phyloP scores from a whole-genome alignment of 768 basidiomycete species.

The Rhizopogon salebrosus region DNA sequence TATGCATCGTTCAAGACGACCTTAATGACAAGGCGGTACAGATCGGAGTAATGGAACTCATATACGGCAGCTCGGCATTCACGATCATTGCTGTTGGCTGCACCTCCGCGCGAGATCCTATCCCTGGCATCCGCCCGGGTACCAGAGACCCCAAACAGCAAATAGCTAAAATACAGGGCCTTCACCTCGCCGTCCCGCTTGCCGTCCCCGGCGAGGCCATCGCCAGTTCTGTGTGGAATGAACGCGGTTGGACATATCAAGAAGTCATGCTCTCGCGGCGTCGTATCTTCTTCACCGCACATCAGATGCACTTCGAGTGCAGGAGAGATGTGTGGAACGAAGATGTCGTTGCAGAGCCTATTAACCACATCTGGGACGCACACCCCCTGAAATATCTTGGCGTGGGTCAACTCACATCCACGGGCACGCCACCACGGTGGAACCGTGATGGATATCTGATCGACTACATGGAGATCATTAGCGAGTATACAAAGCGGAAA shows the following conservation, averaged over 20 bases:
- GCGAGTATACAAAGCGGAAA: no score
- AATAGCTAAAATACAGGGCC: not conserved
- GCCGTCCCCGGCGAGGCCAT: no score
- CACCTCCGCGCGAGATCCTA: not conserved
- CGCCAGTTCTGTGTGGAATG: slow-evolving; percentile 4
- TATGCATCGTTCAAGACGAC: slow-evolving; percentile 7
- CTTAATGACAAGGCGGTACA: not conserved
- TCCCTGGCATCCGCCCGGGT: no score
- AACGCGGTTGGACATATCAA: slow-evolving; percentile 15
- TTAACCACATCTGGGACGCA: no score
- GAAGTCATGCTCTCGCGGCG: slow-evolving; percentile 15
- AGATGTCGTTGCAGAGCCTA: no score
- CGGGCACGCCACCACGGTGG: no score
- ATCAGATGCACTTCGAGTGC: slow-evolving; percentile 16
- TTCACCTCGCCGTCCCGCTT: slow-evolving; percentile 1
- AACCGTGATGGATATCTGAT: no score
- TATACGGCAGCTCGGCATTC: not conserved
- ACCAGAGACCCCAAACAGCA: not conserved
- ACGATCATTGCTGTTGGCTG: slow-evolving; percentile 1
- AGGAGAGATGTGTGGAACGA: not conserved
- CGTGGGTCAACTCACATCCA: no score
- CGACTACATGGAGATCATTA: no score
- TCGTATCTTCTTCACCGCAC: slow-evolving; percentile 14
- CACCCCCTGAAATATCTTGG: no score
- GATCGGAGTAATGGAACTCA: not conserved